Percentiles rank a stretch among this genome's conserved stretches.
phyloP scores from a whole-genome alignment of 768 basidiomycete genomes.

The Trametes maxima region DNA sequence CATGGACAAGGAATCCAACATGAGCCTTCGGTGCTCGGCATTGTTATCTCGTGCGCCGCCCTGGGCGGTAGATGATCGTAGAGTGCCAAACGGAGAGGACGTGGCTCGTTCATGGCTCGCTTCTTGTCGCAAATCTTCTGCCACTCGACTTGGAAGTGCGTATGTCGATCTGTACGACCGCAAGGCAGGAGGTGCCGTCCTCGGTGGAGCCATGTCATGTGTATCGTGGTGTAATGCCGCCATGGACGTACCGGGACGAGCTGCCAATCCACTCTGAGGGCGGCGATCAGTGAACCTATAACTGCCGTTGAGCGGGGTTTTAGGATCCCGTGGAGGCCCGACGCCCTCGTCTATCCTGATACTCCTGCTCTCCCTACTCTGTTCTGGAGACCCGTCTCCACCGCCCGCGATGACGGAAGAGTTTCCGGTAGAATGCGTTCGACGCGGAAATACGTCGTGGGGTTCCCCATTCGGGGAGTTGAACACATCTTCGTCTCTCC shows the following conservation, averaged over 20 bases:
- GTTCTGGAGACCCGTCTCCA: slow-evolving; percentile 13
- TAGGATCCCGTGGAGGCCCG: slow-evolving; percentile 13
- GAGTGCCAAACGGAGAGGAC: slow-evolving; percentile 20
- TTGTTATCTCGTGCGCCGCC: slow-evolving; percentile 23
- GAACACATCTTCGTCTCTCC: slow-evolving; percentile 42
- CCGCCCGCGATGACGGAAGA: slow-evolving; percentile 22
- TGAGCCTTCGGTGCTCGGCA: slow-evolving; percentile 66
- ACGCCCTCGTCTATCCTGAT: slow-evolving; percentile 22
- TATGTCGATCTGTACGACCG: slow-evolving; percentile 47
- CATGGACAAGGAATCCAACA: slow-evolving; percentile 68
- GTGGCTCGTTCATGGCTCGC: slow-evolving; percentile 18
- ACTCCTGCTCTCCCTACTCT: slow-evolving; percentile 6
- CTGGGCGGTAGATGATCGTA: slow-evolving; percentile 18
- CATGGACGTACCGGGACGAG: slow-evolving; percentile 40
- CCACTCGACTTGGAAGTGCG: slow-evolving; percentile 27
- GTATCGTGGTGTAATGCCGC: slow-evolving; percentile 33
- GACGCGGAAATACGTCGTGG: slow-evolving; percentile 15
- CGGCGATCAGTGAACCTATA: slow-evolving; percentile 10
- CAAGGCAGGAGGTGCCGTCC: slow-evolving; percentile 42
- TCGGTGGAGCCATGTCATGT: slow-evolving; percentile 34
- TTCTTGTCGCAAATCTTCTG: slow-evolving; percentile 9
- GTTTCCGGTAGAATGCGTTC: slow-evolving; percentile 30
- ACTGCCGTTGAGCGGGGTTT: slow-evolving; percentile 17
- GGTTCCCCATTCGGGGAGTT: slow-evolving; percentile 13
- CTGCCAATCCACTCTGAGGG: slow-evolving; percentile 6